Conservation (phyloP, 1,139 yeast species). For the Candida dubliniensis region DNA sequence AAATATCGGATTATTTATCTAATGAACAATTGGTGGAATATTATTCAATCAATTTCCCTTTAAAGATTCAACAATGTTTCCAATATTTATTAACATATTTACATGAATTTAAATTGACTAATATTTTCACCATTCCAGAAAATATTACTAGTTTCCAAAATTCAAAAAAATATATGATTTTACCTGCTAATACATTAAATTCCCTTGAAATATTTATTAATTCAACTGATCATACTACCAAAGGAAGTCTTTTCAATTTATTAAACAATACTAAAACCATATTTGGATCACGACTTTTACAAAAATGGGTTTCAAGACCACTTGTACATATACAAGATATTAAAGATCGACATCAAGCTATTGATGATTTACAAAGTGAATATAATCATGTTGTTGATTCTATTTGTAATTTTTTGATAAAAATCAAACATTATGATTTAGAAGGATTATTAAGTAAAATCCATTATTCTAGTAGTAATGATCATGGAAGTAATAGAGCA, state of each 20-base stretch:
- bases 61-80: constrained; percentile 43
- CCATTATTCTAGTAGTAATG: constrained; percentile 49
- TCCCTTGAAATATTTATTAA: constrained; percentile 76
- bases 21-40: constrained; percentile 21
- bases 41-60: constrained; percentile 24
- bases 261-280: constrained; percentile 77
- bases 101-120: constrained; percentile 59
- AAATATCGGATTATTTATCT: constrained; percentile 13
- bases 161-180: constrained; percentile 53
- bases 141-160: constrained; percentile 54
- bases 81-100: constrained; percentile 53
- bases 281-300: constrained; percentile 68
- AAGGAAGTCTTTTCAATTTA: constrained; percentile 77
- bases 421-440: constrained; percentile 49
- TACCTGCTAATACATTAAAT: constrained; percentile 66
- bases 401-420: constrained; percentile 43
- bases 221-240: constrained; percentile 50
- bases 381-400: constrained; percentile 54
- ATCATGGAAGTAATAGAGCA: constrained; percentile 41
- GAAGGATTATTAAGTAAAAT: constrained; percentile 66
- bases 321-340: constrained; percentile 54
- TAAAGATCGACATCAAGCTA: constrained; percentile 60
- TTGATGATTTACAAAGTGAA: constrained; percentile 53
- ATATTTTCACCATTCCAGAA: constrained; percentile 51
- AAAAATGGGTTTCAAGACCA: constrained; percentile 77